Conservation (phyloP, 345 rosid genomes). For the Populus simonii region DNA sequence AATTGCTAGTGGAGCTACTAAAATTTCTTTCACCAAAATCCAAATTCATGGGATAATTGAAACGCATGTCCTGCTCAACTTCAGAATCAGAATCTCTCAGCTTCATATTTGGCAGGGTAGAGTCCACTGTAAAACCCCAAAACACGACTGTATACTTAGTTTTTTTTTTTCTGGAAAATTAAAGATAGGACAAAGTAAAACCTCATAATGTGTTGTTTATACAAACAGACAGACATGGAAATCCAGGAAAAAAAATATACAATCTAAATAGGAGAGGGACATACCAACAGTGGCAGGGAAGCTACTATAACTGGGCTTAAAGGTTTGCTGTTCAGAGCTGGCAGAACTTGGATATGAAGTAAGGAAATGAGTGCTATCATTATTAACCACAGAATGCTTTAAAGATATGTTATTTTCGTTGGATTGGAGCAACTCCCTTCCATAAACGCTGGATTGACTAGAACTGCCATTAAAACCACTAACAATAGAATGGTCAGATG, state of each 20-base stretch:
- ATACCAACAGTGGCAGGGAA: conserved; percentile 30
- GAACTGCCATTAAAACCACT: conserved; percentile 22
- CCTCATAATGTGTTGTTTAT: conserved; percentile 1
- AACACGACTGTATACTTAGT: conserved; percentile 17
- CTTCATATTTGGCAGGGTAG: conserved; percentile 33
- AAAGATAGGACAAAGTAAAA: conserved; percentile 9
- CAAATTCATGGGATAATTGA: conserved; percentile 25
- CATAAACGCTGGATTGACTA: conserved; percentile 25
- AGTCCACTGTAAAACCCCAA: conserved; percentile 36
- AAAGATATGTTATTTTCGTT: conserved; percentile 36
- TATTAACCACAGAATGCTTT: conserved; percentile 22
- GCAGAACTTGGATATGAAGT: conserved; percentile 30
- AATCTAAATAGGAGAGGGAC: conserved; percentile 36
- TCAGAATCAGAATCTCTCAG: conserved; percentile 40
- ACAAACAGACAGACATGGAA: conserved; percentile 1
- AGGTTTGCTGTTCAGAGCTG: conserved; percentile 26
- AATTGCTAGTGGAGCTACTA: conserved; percentile 38
- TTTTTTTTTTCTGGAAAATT: conserved; percentile 3
- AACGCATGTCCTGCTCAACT: conserved; percentile 28
- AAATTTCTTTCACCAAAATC: conserved; percentile 40
- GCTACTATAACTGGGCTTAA: conserved; percentile 27
- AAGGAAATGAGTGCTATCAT: conserved; percentile 17
- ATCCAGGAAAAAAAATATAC: conserved; percentile 14
- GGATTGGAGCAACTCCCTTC: conserved; percentile 26
- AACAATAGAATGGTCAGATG: conserved; percentile 21